Base-by-base conservation (phyloP, 192 early-diverging fungal genomes). In the Allomyces macrogynus region DNA sequence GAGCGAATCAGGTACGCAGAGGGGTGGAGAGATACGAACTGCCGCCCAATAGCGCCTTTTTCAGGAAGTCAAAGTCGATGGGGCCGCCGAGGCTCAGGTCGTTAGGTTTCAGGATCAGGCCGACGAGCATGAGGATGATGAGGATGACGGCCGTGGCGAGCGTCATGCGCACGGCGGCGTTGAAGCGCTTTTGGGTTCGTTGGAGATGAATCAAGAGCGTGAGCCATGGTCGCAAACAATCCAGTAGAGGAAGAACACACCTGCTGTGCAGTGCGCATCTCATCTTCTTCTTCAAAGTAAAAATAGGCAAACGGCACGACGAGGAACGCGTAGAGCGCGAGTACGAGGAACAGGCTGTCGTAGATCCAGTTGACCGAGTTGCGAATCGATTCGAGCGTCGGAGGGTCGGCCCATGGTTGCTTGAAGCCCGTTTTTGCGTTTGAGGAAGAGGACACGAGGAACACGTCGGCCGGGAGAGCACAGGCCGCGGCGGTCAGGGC, bases 221-320 rank as follows among this genome's bases (percentile, higher is more conserved):
- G 32, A 40, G 32, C 7, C 32, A 8, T 40, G 32, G 32, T 40
- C 7, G 32, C 32, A 7, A 40, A 40, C 16, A 57, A 20, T 2
- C 3, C 20, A 7, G 9, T 7, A 20, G 49, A 57, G 44, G 44
- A 1, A 57, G 20, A 16, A 14, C 12, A 0, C 0, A 57, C 12
- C 16, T 57, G 16, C 49, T 57, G 16, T 16, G 12, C 16, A 0
- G 71, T 65, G 40, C 73, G 68, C 24, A 73, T 75, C 23, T 80
- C 77, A 24, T 80, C 77, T 10, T 75, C 65, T 42, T 80, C 79
- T 61, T 84, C 83, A 71, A 69, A 84, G 68, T 75, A 84, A 62
- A 82, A 82, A 60, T 84, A 84, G 22, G 77, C 73, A 44, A 84
- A 78, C 2, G 83, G 83, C 67, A 84, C 78, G 69, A 77, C 68